Evolutionary conservation across 768 basidiomycete genomes (phyloP).

Genomic region (Suillus lakei): DNA sequence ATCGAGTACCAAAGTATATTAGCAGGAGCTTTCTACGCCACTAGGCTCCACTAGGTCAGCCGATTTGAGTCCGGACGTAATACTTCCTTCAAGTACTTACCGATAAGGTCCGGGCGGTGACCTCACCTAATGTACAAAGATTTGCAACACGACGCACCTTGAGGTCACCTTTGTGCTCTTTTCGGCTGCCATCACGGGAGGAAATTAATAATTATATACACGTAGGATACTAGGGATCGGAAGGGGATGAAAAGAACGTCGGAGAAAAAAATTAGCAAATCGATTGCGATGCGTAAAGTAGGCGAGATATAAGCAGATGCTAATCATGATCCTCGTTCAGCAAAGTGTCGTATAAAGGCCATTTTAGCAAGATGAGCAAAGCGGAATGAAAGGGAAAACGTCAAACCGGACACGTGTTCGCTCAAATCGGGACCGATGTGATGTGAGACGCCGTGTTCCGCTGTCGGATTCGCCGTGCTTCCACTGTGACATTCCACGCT

Average conservation of each 20-base stretch:
- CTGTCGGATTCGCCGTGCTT: slow-evolving; percentile 49
- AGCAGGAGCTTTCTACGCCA: too few relatives aligned
- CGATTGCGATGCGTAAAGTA: slow-evolving; percentile 17
- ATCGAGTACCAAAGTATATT: too few relatives aligned
- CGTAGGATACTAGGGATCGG: slow-evolving; percentile 21
- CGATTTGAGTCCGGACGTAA: background rate
- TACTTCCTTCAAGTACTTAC: too few relatives aligned
- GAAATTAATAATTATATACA: slow-evolving; percentile 18
- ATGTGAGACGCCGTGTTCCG: slow-evolving; percentile 16
- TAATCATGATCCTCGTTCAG: slow-evolving; percentile 36
- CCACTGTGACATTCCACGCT: slow-evolving; percentile 78
- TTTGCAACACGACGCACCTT: background rate
- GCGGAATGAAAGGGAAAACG: slow-evolving; percentile 21
- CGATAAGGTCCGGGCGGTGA: background rate
- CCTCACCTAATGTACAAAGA: background rate
- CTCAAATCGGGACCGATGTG: slow-evolving; percentile 22
- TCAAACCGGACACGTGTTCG: slow-evolving; percentile 18
- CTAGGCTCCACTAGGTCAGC: too few relatives aligned
- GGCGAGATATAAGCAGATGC: slow-evolving; percentile 12
- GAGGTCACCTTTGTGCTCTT: background rate
- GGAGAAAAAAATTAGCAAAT: slow-evolving; percentile 28
- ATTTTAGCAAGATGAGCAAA: slow-evolving; percentile 18
- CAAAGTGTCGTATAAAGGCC: slow-evolving; percentile 32
- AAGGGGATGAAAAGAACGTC: slow-evolving; percentile 2
- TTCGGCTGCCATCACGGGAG: background rate